Base-by-base conservation (phyloP, 140 eudicot genomes). In the Oenanthe javanica region DNA sequence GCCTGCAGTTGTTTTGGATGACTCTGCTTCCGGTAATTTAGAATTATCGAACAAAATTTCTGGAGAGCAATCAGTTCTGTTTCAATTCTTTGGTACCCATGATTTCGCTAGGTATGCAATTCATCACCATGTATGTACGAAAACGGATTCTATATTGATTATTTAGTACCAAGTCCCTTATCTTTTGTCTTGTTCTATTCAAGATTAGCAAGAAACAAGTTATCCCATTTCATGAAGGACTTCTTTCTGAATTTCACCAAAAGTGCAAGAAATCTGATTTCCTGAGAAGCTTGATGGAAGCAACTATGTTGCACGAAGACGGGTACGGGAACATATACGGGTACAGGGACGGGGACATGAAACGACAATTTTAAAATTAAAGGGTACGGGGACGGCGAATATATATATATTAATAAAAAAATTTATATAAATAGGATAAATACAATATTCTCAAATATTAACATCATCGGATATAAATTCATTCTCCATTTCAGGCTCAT, bases 81-180 rank as follows among this genome's bases (percentile, higher is more conserved):
- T 95, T 51, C 98, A 95, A 49, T 95, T 95, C 83, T 95, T 95
- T 87, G 99, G 99, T 74, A 89, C 97, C 83, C 93, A 95, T 85
- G 99, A 95, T 86, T 95, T 95, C 85, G 97, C 98, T 66, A 93
- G 97, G 98, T 91, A 79, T 78, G 78, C 73, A 74, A 54, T 25
- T 57, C n/a, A 51, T 67, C 48, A 45, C 52, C 10, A 5, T 72
- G 10, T 4, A 54, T 7, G 18, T 18, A 13, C n/a, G n/a, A n/a
- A n/a, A n/a, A n/a, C n/a, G 9, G 25, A 19, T 55, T 54, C 61
- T 54, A 12, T 50, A 31, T n/a, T 77, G 77, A 77, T 63, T 80
- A 63, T 71, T 4, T 71, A 81, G 59, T 86, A 77, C 80, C 72
- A 9, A 49, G 36, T 61, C 40, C 57, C 64, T n/a, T n/a, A n/a